Base-by-base conservation (phyloP, 1,139 yeast species). In the Magnusiomyces paraingens region DNA sequence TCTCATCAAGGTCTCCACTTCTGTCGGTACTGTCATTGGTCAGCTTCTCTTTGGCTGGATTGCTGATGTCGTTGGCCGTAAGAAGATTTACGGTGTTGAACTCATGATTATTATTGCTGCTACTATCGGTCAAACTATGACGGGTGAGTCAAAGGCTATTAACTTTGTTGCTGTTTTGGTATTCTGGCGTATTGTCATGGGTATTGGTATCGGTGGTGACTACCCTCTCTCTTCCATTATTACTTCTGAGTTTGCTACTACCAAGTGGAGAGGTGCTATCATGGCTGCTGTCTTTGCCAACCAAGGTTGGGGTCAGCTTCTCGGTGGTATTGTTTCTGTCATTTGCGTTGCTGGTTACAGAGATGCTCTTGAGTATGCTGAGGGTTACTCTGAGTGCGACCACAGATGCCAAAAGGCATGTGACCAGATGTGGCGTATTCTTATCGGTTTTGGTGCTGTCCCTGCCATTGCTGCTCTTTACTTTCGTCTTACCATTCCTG, bases 141-240 rank as follows among this genome's bases (percentile, higher is more conserved):
- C 56, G 71, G 75, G 53, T 67, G 73, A 74, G 67, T 72, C 57
- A 64, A 70, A 63, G 68, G 95, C 95, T 58, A 86, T 89, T 38
- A 47, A 66, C 76, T 81, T 67, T 75, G 87, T 68, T 96, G 82
- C 77, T 68, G 61, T 69, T 64, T 60, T 66, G 65, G 65, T 70
- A 66, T 66, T 70, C 86, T 84, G 58, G 58, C 56, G 58, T 53
- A 51, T 55, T 44, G 51, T 55, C 20, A 55, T 55, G 58, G 58
- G 58, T 53, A 78, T 93, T 65, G 99, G 99, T 83, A 94, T 93
- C 66, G 99, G 99, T 76, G 99, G 98, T 79, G 99, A 93, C 75
- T 93, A 93, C 74, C 99, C 99, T 64, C 82, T 93, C 73, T 90
- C 98, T 46, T 93, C 98, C 45, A 70, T 73, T 50, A 63, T 70